A percentile compares a stretch with the other conserved stretches of the same genome.
Conservation (phyloP, 352 stramenopile genomes). For the Phytopythium litorale region DNA sequence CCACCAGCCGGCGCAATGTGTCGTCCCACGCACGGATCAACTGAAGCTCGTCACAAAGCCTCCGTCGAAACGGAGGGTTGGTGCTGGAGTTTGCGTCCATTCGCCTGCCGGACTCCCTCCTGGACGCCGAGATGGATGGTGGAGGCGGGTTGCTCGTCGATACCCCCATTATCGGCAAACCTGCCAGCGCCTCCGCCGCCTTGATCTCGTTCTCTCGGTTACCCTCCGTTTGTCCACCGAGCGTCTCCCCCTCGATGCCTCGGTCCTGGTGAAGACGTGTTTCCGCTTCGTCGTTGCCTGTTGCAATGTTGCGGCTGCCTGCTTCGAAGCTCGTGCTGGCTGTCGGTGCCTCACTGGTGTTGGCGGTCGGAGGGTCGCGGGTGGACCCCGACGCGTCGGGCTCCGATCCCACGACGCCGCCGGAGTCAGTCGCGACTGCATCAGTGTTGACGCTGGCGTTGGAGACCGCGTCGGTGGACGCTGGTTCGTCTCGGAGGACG, state of each 20-base stretch:
- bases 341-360: neutral
- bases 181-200: conserved; percentile 26
- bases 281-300: too few species aligned
- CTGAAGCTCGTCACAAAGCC: conserved; percentile 20
- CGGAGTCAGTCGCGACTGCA: neutral
- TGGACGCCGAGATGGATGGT: conserved; percentile 1
- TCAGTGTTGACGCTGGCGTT: neutral
- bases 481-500: conserved; percentile 10
- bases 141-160: conserved; percentile 8
- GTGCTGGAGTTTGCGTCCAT: conserved; percentile 13
- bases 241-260: neutral
- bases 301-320: neutral
- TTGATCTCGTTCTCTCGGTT: conserved; percentile 28
- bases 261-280: neutral
- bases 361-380: neutral
- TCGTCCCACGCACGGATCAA: conserved; percentile 31
- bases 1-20: conserved; percentile 23
- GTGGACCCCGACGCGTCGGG: neutral
- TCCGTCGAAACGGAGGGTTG: conserved; percentile 23
- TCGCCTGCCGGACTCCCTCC: conserved; percentile 7
- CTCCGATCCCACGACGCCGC: neutral
- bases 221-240: neutral
- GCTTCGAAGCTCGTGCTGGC: neutral
- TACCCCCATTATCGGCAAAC: conserved; percentile 22
- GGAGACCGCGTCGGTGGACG: neutral